Evolutionary conservation across 768 basidiomycete species (phyloP), one percentile per base, ranked within the genome.

Genomic region (Peribolospora baueri): DNA sequence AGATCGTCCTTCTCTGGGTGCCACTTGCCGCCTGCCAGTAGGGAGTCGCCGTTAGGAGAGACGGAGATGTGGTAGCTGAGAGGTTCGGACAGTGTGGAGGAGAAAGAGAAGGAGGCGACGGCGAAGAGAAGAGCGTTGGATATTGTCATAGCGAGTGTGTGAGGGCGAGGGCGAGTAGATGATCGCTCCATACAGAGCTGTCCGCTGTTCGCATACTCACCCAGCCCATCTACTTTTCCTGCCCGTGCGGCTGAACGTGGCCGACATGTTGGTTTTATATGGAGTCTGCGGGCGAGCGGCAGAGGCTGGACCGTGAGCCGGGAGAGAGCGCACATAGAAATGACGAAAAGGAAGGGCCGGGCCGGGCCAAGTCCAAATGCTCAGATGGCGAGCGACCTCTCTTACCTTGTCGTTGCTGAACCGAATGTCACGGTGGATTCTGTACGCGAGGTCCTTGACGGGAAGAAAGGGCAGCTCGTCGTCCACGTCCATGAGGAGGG

Each of bases 341-440:
- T 41, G 25, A 25, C 56, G 48, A 47, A 58, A 46, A 43, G 42
- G 5, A 50, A 4, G 25, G 37, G 8, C 4, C 36, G 5, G 37
- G 42, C 41, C 9, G 52, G 25, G 46, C 37, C 50, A 47, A 56
- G 42, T 47, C 40, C 48, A 56, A 43, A 48, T 57, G 37, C 48
- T 55, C 6, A 47, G 41, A 14, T 45, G 40, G n/a, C 13, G 43
- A 14, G 36, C 40, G 46, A 7, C 5, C 7, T 36, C 37, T 9
- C 13, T 7, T n/a, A 39, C n/a, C 10, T 88, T 90, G 65, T 88
- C 83, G 55, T 84, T 84, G 64, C 82, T 85, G 68, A 91, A 93
- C 10, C 88, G 76, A 36, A 91, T 66, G 65, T 95, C 91, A 48
- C 90, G 79, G 65, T 93, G 91, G 46, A 95, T 88, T 11, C 91